Conservation (phyloP, 164 flowering plant genomes). For the Annona cherimola region DNA sequence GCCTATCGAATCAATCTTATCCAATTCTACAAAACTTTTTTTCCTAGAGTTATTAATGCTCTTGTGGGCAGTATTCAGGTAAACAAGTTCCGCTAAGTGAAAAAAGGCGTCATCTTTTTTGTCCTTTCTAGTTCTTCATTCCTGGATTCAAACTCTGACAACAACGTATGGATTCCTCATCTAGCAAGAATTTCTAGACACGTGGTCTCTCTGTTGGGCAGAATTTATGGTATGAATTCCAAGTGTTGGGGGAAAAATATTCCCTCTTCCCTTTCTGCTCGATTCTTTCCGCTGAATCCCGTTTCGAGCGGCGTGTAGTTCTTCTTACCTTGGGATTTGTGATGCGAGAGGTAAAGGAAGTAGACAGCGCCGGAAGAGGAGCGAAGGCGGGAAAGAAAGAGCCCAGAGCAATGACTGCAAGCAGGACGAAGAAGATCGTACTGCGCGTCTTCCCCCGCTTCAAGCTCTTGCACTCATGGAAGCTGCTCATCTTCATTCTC, state of each 20-base stretch:
- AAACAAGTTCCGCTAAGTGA: too few species aligned
- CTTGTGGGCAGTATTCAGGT: too few species aligned
- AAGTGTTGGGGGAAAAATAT: background rate
- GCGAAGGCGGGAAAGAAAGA: conserved; percentile 39
- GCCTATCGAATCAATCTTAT: too few species aligned
- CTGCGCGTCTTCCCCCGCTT: conserved; percentile 16
- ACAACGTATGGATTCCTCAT: background rate
- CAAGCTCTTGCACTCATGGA: background rate
- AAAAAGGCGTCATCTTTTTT: too few species aligned
- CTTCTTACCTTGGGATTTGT: background rate
- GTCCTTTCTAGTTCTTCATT: background rate
- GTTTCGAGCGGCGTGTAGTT: background rate
- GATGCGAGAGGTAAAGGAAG: conserved; percentile 13
- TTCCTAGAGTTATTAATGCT: too few species aligned
- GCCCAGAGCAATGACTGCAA: conserved; percentile 23
- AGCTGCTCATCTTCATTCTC: background rate
- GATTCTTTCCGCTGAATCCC: background rate
- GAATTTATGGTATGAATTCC: background rate
- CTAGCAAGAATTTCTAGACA: background rate
- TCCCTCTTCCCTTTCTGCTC: background rate
- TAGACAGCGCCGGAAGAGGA: conserved; percentile 46
- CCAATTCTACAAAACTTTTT: too few species aligned
- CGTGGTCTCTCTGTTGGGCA: background rate
- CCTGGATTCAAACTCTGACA: background rate
- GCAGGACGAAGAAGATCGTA: conserved; percentile 26